Evolutionary conservation across 1,284 basidiomycete species (phyloP).

Genomic region (Mycena sp.): DNA sequence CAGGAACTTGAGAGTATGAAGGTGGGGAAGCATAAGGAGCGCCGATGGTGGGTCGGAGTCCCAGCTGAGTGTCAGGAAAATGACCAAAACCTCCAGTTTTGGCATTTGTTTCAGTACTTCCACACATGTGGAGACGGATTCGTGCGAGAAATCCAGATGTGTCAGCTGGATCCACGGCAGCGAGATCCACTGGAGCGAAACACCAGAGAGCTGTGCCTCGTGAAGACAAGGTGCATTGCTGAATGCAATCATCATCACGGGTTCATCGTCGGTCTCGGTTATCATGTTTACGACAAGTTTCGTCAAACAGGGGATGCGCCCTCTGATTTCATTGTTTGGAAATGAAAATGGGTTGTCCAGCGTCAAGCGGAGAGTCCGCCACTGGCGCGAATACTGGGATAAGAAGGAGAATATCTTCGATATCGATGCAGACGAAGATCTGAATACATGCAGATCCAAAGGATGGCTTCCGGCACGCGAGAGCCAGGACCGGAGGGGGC

Average conservation of each 20-base stretch:
- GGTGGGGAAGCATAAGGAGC: not conserved
- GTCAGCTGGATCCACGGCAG: slow-evolving; percentile 15
- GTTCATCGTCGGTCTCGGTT: not conserved
- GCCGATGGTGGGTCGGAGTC: not conserved
- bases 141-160: not conserved
- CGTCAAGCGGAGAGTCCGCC: not conserved
- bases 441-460: not conserved
- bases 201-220: not conserved
- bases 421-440: not conserved
- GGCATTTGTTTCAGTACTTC: not conserved
- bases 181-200: slow-evolving; percentile 1
- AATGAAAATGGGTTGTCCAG: not conserved
- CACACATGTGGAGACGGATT: not conserved
- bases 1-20: slow-evolving; percentile 5
- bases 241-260: not conserved
- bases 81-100: not conserved
- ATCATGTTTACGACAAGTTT: not conserved
- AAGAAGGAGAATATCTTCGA: not conserved
- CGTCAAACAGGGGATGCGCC: not conserved
- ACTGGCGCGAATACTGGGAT: not conserved
- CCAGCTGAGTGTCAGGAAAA: not conserved
- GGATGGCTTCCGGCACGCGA: not conserved
- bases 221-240: slow-evolving; percentile 4
- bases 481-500: slow-evolving; percentile 4
- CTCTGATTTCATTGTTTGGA: not conserved